Evolutionary conservation across 1,284 basidiomycete genomes (phyloP), one percentile per base, ranked within the genome.

Genomic region (Apiotrichum sp.): DNA sequence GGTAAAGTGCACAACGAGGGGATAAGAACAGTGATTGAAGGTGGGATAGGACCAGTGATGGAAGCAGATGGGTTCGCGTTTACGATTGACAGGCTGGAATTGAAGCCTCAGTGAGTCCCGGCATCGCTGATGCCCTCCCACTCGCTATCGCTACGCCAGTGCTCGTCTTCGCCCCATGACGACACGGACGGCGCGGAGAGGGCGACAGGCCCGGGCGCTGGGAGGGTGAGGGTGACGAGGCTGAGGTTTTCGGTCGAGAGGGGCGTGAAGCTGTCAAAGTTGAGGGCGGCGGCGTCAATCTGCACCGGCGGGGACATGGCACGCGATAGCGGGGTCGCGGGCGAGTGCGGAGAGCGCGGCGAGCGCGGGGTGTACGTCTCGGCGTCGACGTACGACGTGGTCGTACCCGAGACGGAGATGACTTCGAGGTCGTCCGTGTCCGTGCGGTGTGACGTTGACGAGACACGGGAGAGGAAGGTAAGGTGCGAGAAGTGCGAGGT

Each of bases 311-410:
- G 54, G 35, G 43, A 50, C 47, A 55, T 55, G 1, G 55, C 38
- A 3, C 48, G 56, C 5, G 52, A 54, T 3, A 43, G 29, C 13
- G 55, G 42, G 10, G 55, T 48, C 3, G 22, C 22, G 22, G 22
- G 22, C 22, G 22, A 22, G 22, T 47, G 22, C 16, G 46, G 53
- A 10, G 53, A 52, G n/a, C 42, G 34, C 4, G 36, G 42, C 2
- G 57, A 51, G 33, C 56, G 50, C 6, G 59, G 59, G 16, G 59
- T 61, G 54, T 61, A 61, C 6, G 51, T 52, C 54, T 61, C 59
- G 0, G 59, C 59, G 46, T 61, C 59, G 14, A 61, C 47, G 46
- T 53, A 61, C 31, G 44, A 43, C 35, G 53, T 50, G 1, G 53
- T 53, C 3, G 53, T 50, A 14, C 55, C 55, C 5, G 55, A 52